Percentiles rank a stretch among this genome's conserved stretches.
phyloP scores from a whole-genome alignment of 768 basidiomycete genomes.

The Cystobasidium ongulense region DNA sequence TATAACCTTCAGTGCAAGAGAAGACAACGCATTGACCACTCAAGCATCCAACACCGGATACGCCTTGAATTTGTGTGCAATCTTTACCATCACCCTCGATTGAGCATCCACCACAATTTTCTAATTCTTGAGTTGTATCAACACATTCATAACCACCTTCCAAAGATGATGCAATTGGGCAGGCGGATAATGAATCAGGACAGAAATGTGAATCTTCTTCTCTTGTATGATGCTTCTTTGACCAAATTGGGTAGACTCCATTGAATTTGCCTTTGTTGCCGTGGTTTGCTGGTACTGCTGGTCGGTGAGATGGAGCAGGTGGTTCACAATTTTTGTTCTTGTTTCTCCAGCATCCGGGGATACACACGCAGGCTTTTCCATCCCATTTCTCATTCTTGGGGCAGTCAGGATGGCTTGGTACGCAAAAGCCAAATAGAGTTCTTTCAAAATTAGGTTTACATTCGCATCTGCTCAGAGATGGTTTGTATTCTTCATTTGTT shows the following conservation, averaged over 20 bases:
- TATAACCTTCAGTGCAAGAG: conserved; percentile 41
- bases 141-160: conserved; percentile 26
- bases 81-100: conserved; percentile 46
- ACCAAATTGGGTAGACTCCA: conserved; percentile 15
- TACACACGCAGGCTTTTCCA: conserved; percentile 10
- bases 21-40: conserved; percentile 47
- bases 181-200: conserved; percentile 18
- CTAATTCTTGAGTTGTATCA: conserved; percentile 11
- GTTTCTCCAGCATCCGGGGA: conserved; percentile 16
- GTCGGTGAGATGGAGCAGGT: background rate
- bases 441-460: background rate
- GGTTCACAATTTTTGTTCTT: background rate
- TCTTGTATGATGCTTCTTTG: conserved; percentile 2
- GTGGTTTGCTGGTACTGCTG: background rate
- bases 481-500: background rate
- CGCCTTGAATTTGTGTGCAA: conserved; percentile 50
- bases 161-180: conserved; percentile 11
- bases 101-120: conserved; percentile 26
- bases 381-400: background rate
- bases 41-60: conserved; percentile 46
- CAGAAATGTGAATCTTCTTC: conserved; percentile 23
- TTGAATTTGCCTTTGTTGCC: background rate
- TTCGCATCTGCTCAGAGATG: background rate
- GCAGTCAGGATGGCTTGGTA: background rate
- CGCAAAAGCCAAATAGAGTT: background rate